A percentile compares a stretch with the other conserved stretches of the same genome.
Conservation (phyloP, 495 filamentous ascomycete genomes). For the Lasiosphaeris hirsuta region DNA sequence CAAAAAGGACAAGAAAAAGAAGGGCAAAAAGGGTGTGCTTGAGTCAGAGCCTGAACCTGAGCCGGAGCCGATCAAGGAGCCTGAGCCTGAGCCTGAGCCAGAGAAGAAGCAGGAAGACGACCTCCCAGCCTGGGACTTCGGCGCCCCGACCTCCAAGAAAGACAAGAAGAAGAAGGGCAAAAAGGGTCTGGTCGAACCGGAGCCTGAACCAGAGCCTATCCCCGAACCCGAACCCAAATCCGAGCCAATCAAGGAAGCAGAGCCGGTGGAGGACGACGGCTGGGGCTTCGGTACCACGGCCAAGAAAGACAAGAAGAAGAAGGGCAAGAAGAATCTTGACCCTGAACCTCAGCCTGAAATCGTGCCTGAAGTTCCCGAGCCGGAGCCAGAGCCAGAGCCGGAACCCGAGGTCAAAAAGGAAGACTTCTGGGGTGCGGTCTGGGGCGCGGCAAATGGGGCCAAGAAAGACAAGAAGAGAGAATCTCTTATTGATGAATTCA, state of each 20-base stretch:
- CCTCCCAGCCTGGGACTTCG: slow-evolving; percentile 15
- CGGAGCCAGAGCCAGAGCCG: slow-evolving; percentile 7
- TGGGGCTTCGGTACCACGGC: too few relatives aligned
- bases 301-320: too few relatives aligned
- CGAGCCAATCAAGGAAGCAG: too few relatives aligned
- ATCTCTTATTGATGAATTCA: neutral
- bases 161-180: slow-evolving; percentile 34
- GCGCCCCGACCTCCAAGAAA: slow-evolving; percentile 28
- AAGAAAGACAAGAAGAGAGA: slow-evolving; percentile 38
- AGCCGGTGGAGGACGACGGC: too few relatives aligned
- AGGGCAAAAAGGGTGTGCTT: slow-evolving; percentile 2
- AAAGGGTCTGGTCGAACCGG: slow-evolving; percentile 10
- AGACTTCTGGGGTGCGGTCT: slow-evolving; percentile 26
- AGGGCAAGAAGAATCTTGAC: neutral
- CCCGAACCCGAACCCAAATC: slow-evolving; percentile 14
- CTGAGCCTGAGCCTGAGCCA: slow-evolving; percentile 28
- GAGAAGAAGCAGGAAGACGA: slow-evolving; percentile 25
- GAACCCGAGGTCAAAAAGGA: slow-evolving; percentile 19
- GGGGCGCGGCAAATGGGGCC: slow-evolving; percentile 36
- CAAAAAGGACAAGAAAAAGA: slow-evolving; percentile 19
- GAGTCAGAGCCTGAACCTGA: slow-evolving; percentile 15
- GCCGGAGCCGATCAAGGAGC: slow-evolving; percentile 7
- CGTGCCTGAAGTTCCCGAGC: neutral
- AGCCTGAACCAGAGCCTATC: slow-evolving; percentile 17
- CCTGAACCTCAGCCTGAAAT: slow-evolving; percentile 21